A percentile compares a stretch with the other conserved stretches of the same genome.
Evolutionary conservation across 169 alveolate genomes (phyloP).

Genomic region (Amoebophrya sp.): DNA sequence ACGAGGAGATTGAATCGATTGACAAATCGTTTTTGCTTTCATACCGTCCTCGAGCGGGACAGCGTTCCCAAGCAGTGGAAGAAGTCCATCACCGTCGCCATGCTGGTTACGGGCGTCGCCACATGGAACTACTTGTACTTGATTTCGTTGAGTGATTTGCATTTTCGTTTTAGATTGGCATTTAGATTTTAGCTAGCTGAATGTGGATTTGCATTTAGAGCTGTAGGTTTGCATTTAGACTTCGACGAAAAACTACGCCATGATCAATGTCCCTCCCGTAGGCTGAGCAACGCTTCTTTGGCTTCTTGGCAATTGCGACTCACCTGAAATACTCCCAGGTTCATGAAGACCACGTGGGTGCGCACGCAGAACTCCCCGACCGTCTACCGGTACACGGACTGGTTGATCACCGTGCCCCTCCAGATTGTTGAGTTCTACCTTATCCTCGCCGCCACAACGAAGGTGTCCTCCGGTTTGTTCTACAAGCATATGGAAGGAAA

Average conservation of each 20-base stretch:
- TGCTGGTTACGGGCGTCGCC: conserved; percentile 15
- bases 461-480: background rate
- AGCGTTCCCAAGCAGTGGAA: background rate
- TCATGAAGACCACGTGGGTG: background rate
- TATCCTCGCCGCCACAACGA: conserved; percentile 17
- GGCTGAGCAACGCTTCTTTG: too few relatives aligned
- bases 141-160: too few relatives aligned
- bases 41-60: conserved; percentile 16
- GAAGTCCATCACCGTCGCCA: conserved; percentile 20
- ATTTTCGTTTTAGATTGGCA: too few relatives aligned
- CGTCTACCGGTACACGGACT: conserved; percentile 3
- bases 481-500: too few relatives aligned
- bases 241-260: background rate
- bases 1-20: too few relatives aligned
- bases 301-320: too few relatives aligned
- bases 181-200: too few relatives aligned
- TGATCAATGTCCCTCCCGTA: too few relatives aligned
- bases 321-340: background rate
- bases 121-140: conserved; percentile 3
- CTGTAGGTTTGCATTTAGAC: too few relatives aligned
- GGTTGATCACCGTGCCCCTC: conserved; percentile 21
- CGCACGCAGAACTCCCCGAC: conserved; percentile 23
- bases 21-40: too few relatives aligned
- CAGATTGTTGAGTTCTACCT: conserved; percentile 1
- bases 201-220: too few relatives aligned